Evolutionary conservation across 1,284 basidiomycete genomes (phyloP).

Genomic region (Mycosarcoma mackinlayi): DNA sequence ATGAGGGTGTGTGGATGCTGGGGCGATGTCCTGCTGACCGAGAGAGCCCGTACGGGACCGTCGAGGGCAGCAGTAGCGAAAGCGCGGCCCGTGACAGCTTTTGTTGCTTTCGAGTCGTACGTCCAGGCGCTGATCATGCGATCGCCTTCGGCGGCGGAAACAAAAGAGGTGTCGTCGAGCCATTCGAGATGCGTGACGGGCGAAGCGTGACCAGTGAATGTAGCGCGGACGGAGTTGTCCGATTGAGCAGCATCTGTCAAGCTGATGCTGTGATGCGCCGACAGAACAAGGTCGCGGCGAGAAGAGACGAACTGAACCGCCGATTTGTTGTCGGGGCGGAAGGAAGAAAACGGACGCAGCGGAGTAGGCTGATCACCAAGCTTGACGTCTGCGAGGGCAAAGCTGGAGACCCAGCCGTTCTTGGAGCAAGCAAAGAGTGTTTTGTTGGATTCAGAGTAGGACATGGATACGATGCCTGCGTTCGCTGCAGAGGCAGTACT

Average conservation of each 20-base stretch:
- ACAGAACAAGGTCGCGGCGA: slow-evolving; percentile 30
- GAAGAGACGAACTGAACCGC: slow-evolving; percentile 40
- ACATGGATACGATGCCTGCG: slow-evolving; percentile 45
- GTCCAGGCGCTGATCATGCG: slow-evolving; percentile 79
- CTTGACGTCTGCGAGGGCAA: slow-evolving; percentile 37
- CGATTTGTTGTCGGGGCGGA: slow-evolving; percentile 45
- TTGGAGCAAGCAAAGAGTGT: slow-evolving; percentile 50
- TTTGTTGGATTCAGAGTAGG: slow-evolving; percentile 24
- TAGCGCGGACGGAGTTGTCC: slow-evolving; percentile 18
- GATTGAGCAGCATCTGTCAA: slow-evolving; percentile 25
- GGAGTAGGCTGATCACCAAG: slow-evolving; percentile 28
- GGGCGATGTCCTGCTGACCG: slow-evolving; percentile 39
- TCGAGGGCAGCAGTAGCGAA: slow-evolving; percentile 68
- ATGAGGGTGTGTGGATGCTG: slow-evolving; percentile 66
- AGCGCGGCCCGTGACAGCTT: slow-evolving; percentile 30
- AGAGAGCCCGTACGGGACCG: slow-evolving; percentile 66
- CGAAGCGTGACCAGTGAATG: slow-evolving; percentile 60
- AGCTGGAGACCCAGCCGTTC: slow-evolving; percentile 53
- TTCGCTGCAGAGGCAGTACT: slow-evolving; percentile 44
- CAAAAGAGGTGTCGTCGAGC: slow-evolving; percentile 70
- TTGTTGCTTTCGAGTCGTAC: slow-evolving; percentile 64
- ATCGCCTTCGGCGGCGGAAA: slow-evolving; percentile 80
- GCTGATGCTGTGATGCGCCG: slow-evolving; percentile 58
- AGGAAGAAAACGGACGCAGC: slow-evolving; percentile 31
- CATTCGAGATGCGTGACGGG: slow-evolving; percentile 61